phyloP scores from a whole-genome alignment of 139 green algal species.

The Choricystis sp. region DNA sequence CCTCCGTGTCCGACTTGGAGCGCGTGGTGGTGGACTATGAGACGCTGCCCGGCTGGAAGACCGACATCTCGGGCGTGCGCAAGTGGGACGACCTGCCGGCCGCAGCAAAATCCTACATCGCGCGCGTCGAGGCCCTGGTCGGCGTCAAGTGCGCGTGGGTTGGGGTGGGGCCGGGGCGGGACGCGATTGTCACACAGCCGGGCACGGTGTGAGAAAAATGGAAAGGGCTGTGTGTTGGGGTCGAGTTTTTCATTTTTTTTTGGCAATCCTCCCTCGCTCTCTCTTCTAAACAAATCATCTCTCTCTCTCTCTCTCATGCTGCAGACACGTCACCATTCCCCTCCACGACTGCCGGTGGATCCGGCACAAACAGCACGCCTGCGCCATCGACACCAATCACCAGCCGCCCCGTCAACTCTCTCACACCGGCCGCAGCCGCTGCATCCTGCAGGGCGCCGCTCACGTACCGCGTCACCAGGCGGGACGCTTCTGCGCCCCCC shows the following conservation, averaged over 20 bases:
- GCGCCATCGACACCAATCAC: no score
- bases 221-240: no score
- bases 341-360: no score
- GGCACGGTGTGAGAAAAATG: no score
- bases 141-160: conserved; percentile 85
- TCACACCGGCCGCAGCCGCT: not conserved
- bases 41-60: conserved; percentile 81
- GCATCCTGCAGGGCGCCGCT: conserved; percentile 22
- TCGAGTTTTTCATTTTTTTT: no score
- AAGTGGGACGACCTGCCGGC: conserved; percentile 72
- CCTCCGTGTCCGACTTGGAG: conserved; percentile 29
- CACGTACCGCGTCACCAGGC: conserved; percentile 33
- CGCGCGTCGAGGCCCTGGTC: conserved; percentile 69
- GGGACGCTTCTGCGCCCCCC: conserved; percentile 43
- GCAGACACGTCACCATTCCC: no score
- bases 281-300: no score
- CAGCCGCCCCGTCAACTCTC: no score
- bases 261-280: no score
- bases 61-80: conserved; percentile 56
- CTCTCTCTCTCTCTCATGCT: no score
- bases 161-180: conserved; percentile 85
- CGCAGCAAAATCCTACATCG: conserved; percentile 57
- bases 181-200: conserved; percentile 78
- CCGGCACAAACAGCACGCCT: no score
- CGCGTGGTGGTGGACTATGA: conserved; percentile 74